Conservation (phyloP, 768 basidiomycete species). For the Leucosporidium scottii region DNA sequence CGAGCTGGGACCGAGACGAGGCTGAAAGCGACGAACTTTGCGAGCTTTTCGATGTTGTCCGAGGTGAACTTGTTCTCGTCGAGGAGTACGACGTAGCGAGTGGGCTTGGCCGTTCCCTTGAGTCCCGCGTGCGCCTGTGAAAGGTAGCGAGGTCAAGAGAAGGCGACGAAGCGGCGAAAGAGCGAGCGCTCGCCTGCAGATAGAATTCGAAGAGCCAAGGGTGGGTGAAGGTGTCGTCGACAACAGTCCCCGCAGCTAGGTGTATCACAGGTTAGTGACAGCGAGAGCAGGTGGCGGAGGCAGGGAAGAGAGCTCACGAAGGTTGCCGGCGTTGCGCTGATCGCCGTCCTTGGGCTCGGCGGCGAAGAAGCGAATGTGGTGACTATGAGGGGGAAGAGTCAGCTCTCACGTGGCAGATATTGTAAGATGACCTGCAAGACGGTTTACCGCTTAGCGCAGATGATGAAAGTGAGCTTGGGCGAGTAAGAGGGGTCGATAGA, state of each 20-base stretch:
- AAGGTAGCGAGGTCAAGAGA: not conserved
- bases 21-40: conserved; percentile 8
- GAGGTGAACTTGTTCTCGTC: conserved; percentile 31
- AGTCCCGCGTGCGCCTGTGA: conserved; percentile 34
- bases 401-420: no score
- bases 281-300: no score
- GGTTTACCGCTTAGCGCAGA: conserved; percentile 24
- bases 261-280: not conserved
- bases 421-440: not conserved
- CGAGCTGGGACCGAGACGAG: not conserved
- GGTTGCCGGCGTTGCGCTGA: conserved; percentile 20
- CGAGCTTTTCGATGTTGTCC: conserved; percentile 26
- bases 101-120: conserved; percentile 31
- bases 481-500: conserved; percentile 17
- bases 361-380: conserved; percentile 26
- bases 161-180: not conserved
- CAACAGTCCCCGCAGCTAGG: conserved; percentile 22
- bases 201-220: conserved; percentile 15
- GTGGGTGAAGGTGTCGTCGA: conserved; percentile 15
- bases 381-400: not conserved
- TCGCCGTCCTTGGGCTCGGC: conserved; percentile 11
- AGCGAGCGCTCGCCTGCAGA: not conserved
- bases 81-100: conserved; percentile 33
- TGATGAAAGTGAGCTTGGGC: conserved; percentile 28
- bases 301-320: not conserved